Conservation (phyloP, 805 yeast species). For the Cyberlindnera sargentensis region DNA sequence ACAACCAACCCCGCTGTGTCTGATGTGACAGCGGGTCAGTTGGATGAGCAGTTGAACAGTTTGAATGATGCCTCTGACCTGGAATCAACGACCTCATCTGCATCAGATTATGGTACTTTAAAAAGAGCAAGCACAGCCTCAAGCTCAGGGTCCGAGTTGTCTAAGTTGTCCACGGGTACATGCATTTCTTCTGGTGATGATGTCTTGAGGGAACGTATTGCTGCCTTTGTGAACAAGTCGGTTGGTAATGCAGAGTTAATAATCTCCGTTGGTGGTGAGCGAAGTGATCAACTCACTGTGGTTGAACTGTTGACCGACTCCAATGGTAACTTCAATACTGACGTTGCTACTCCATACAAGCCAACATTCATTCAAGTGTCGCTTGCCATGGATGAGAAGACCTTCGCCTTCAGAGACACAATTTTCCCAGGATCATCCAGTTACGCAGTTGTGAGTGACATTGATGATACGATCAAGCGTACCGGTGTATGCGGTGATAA, state of each 20-base stretch:
- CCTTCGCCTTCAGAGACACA: constrained; percentile 39
- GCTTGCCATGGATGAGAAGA: constrained; percentile 39
- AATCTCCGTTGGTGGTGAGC: constrained; percentile 49
- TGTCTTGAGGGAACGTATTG: constrained; percentile 54
- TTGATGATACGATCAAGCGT: constrained; percentile 87
- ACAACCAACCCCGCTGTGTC: constrained; percentile 19
- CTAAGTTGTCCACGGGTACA: constrained; percentile 3
- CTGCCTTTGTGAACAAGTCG: constrained; percentile 63
- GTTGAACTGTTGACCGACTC: constrained; percentile 46
- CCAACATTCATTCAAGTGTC: constrained; percentile 56
- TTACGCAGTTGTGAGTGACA: constrained; percentile 75
- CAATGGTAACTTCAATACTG: constrained; percentile 57
- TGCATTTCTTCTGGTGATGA: constrained; percentile 31
- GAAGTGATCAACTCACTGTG: constrained; percentile 25
- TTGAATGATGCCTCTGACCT: constrained; percentile 20
- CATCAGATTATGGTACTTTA: constrained; percentile 1
- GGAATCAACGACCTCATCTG: constrained; percentile 16
- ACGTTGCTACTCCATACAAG: constrained; percentile 45
- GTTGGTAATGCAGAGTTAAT: constrained; percentile 50
- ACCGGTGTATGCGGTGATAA: constrained; percentile 91
- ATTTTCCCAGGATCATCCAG: constrained; percentile 41
- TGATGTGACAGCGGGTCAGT: constrained; percentile 26
- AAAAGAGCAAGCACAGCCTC: constrained; percentile 8
- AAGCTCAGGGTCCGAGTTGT: constrained; percentile 1
- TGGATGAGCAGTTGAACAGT: constrained; percentile 31